Percentiles rank a stretch among this genome's conserved stretches.
These are phyloP conservation scores for Entelexis paramagnoliae DNA, from an alignment of 1,139 yeast species.

Conservation along the genomic window DNA sequence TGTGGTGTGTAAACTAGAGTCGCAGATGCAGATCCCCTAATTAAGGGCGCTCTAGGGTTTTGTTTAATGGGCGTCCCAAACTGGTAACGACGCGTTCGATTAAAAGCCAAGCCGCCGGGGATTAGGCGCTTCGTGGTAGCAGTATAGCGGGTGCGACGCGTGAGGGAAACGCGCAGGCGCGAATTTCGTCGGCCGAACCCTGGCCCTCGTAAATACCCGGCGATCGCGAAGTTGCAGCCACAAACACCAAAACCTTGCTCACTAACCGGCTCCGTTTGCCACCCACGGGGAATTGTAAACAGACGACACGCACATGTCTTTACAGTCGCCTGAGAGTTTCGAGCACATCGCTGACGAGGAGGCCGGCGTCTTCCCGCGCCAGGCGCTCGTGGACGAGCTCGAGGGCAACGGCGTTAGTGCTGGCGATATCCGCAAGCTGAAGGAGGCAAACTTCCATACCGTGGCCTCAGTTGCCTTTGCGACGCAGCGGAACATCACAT, in stretches of 20 bases:
- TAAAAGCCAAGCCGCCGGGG: background rate
- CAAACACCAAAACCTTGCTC: background rate
- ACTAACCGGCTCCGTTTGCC: background rate
- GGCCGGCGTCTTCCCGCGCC: conserved; percentile 11
- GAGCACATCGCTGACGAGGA: conserved; percentile 10
- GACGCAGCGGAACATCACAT: conserved; percentile 64
- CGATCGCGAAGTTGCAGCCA: background rate
- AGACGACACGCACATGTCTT: background rate
- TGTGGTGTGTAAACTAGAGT: background rate
- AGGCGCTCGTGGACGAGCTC: conserved; percentile 21
- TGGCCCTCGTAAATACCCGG: background rate
- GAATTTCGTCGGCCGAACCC: background rate
- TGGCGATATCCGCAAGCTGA: conserved; percentile 67
- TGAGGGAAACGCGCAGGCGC: background rate
- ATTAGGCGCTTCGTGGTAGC: background rate
- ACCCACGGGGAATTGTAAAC: background rate
- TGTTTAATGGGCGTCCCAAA: conserved; percentile 1
- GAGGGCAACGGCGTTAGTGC: conserved; percentile 81
- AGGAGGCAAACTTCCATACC: conserved; percentile 78
- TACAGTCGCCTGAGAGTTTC: conserved; percentile 14
- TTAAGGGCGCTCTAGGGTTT: conserved; percentile 1
- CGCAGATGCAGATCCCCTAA: background rate
- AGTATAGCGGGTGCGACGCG: background rate
- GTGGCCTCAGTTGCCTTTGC: conserved; percentile 89
- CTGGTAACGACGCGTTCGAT: conserved; percentile 4